Base-by-base conservation (phyloP, 257 asterid genomes). In the Salvia miltiorrhiza region DNA sequence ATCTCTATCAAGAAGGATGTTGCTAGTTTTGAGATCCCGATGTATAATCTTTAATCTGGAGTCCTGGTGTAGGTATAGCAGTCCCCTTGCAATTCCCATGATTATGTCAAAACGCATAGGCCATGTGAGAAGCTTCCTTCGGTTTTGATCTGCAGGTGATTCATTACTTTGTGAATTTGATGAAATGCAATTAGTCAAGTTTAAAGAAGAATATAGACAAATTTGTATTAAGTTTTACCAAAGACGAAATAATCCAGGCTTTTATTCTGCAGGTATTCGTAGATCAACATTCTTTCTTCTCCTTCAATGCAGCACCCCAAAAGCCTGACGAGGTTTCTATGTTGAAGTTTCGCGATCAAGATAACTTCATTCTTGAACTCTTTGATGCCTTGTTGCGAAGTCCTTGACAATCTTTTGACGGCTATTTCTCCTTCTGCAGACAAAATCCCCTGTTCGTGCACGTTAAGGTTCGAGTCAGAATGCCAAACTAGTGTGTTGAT, bases 21-120 rank as follows among this genome's bases (percentile, higher is more conserved):
- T 79, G 85, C 85, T 79, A 0, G 87, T 62, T 62, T 82, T 82
- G 33, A 82, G 77, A 73, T 82, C 87, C 1, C 85, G 61, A 28
- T 82, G 87, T 44, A 82, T 77, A 19, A 82, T 64, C 73, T 71
- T 82, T 28, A 83, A 50, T 61, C 85, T 77, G n/a, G 87, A 82
- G 62, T 82, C 87, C 0, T 77, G 82, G 21, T 82, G 87, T 24
- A 82, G 85, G 44, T 82, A 82, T 0, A 82, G 71, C 49, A 82
- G 58, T 28, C 85, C 87, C 37, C 80, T 49, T 3, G 81, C 50
- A 16, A 79, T 79, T 41, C 82, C 87, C 71, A 61, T 47, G 50
- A 82, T 54, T 9, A 78, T 63, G 44, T 79, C 56, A 10, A 71
- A 74, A 7, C 83, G 81, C 41, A 44, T 77, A 3, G 82, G 67